phyloP scores from a whole-genome alignment of 2,329 filamentous ascomycete genomes.

The Cadophora malorum region DNA sequence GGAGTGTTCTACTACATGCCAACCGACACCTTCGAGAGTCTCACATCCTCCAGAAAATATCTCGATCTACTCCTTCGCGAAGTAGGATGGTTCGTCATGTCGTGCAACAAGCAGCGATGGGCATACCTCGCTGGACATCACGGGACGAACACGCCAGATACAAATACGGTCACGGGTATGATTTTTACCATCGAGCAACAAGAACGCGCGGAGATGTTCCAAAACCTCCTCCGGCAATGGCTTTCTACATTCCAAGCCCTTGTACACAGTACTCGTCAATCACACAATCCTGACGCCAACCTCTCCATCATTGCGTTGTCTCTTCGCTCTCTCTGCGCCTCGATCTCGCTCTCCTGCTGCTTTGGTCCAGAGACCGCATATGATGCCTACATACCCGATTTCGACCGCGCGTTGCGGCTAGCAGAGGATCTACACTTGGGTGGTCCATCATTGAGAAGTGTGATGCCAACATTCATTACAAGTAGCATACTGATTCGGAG shows the following conservation, averaged over 20 bases:
- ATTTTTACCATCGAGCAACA: background rate
- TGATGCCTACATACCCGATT: background rate
- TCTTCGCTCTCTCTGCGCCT: background rate
- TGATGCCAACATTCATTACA: background rate
- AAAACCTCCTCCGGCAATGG: background rate
- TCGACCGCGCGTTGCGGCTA: background rate
- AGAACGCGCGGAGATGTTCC: background rate
- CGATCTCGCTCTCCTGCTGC: background rate
- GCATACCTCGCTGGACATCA: background rate
- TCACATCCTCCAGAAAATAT: constrained; percentile 4
- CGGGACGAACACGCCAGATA: too few species aligned
- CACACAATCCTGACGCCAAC: background rate
- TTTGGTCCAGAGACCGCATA: background rate
- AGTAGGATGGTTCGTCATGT: background rate
- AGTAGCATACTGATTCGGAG: background rate
- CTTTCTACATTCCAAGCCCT: background rate
- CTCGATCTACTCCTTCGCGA: constrained; percentile 2
- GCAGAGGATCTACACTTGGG: background rate
- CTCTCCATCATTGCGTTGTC: background rate
- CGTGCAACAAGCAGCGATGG: background rate
- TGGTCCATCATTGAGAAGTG: background rate
- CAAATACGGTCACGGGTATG: background rate
- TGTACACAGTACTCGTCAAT: background rate
- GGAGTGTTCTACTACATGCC: constrained; percentile 1
- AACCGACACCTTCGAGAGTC: background rate